phyloP scores from a whole-genome alignment of 441 rosid genomes.

The Syzygium syzygioides region DNA sequence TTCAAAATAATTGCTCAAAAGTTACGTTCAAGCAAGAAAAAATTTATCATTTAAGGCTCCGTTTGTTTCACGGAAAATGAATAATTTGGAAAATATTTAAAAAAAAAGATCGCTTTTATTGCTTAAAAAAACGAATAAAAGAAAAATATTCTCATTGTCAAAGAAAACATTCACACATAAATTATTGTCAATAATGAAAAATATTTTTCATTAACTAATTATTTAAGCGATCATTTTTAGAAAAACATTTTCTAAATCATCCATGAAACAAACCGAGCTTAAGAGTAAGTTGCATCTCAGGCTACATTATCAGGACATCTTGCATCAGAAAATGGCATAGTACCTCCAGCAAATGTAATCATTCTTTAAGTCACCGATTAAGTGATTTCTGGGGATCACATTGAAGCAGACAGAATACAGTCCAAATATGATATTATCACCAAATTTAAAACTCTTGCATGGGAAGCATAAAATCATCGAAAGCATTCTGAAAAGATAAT shows the following conservation, averaged over 20 bases:
- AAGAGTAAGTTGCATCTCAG: background rate
- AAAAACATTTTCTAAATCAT: background rate
- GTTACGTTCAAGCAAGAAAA: background rate
- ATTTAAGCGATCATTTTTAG: background rate
- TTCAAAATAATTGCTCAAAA: background rate
- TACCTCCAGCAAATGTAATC: background rate
- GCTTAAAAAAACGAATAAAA: background rate
- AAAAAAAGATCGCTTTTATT: background rate
- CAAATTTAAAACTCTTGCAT: background rate
- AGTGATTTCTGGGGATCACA: background rate
- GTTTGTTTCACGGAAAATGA: background rate
- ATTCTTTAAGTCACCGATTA: background rate
- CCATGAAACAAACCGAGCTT: background rate
- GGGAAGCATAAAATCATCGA: background rate
- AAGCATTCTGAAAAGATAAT: background rate
- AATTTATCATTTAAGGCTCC: background rate
- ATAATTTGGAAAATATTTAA: background rate
- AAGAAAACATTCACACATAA: background rate
- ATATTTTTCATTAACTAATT: background rate
- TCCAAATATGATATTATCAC: background rate
- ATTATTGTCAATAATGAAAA: background rate
- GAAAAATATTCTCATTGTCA: background rate
- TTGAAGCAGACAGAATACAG: background rate
- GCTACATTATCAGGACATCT: background rate
- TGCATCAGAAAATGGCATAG: background rate